A percentile compares a stretch with the other conserved stretches of the same genome.
These are phyloP conservation scores for Euphorbia tirucalli DNA, from an alignment of 345 rosid species.

Conservation along the genomic window DNA sequence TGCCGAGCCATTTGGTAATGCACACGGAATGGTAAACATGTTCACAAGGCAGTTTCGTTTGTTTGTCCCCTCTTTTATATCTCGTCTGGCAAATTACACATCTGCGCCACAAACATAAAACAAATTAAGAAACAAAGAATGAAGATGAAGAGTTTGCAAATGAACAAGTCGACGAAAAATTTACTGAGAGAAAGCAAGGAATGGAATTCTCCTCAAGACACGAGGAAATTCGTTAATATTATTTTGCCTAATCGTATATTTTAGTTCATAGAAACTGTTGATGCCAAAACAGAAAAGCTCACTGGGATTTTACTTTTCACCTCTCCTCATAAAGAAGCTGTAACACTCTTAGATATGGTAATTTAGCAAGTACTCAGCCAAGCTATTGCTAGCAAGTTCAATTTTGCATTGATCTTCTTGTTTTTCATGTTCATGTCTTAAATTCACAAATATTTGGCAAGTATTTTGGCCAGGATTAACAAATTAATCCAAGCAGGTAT, in stretches of 20 bases:
- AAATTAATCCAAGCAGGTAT: not conserved
- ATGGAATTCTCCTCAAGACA: not conserved
- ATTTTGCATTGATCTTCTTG: not conserved
- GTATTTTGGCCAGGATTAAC: too few species aligned
- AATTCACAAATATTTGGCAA: too few species aligned
- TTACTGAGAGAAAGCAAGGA: not conserved
- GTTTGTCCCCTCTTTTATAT: conserved; percentile 58
- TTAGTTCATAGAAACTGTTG: not conserved
- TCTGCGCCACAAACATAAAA: conserved; percentile 29
- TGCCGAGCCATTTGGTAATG: conserved; percentile 64
- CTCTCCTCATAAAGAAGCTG: not conserved
- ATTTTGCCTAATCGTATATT: not conserved
- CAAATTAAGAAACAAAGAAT: not conserved
- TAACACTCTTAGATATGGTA: not conserved
- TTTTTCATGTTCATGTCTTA: not conserved
- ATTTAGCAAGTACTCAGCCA: not conserved
- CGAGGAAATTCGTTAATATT: too few species aligned
- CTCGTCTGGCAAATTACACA: conserved; percentile 69
- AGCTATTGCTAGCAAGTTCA: not conserved
- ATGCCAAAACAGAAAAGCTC: not conserved
- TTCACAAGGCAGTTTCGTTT: conserved; percentile 57
- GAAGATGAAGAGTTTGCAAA: not conserved
- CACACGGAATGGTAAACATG: conserved; percentile 65
- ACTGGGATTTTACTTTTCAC: not conserved
- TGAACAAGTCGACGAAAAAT: not conserved